Conservation (phyloP, 192 early-diverging fungal species). For the Coemansia sp. region DNA sequence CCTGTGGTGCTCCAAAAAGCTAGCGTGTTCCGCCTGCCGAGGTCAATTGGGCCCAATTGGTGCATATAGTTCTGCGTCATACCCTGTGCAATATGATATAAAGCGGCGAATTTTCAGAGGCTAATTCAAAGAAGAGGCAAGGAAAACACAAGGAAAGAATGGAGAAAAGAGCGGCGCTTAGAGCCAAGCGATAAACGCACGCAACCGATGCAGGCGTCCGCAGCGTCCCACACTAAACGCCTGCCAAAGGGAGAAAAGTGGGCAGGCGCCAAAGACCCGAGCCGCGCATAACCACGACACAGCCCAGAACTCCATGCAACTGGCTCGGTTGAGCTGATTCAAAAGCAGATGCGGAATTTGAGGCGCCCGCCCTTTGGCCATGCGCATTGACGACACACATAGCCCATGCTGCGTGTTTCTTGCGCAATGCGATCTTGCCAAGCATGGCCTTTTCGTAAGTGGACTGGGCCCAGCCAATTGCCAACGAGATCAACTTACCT, state of each 20-base stretch:
- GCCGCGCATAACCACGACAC: not conserved
- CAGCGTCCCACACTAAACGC: not conserved
- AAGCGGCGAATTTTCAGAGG: not conserved
- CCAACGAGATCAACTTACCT: too few relatives aligned
- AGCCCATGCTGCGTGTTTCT: not conserved
- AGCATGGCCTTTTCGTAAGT: not conserved
- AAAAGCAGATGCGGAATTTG: constrained; percentile 6
- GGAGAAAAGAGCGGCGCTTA: too few relatives aligned
- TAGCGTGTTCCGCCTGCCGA: too few relatives aligned
- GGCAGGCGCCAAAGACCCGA: not conserved
- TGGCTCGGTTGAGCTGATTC: not conserved
- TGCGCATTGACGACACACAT: constrained; percentile 1
- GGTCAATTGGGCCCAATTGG: too few relatives aligned
- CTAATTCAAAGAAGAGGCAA: not conserved
- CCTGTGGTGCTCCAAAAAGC: too few relatives aligned
- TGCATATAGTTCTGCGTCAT: too few relatives aligned
- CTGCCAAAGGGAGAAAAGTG: not conserved
- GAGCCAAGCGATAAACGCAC: not conserved
- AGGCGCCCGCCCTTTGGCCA: not conserved
- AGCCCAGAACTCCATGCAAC: not conserved
- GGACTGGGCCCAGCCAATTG: too few relatives aligned
- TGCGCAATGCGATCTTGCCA: not conserved
- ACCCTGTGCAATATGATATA: too few relatives aligned
- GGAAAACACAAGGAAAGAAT: too few relatives aligned
- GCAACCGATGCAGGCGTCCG: not conserved